Evolutionary conservation across 805 yeast species (phyloP), one percentile per base, ranked within the genome.

Genomic region (Candida maltosa): DNA sequence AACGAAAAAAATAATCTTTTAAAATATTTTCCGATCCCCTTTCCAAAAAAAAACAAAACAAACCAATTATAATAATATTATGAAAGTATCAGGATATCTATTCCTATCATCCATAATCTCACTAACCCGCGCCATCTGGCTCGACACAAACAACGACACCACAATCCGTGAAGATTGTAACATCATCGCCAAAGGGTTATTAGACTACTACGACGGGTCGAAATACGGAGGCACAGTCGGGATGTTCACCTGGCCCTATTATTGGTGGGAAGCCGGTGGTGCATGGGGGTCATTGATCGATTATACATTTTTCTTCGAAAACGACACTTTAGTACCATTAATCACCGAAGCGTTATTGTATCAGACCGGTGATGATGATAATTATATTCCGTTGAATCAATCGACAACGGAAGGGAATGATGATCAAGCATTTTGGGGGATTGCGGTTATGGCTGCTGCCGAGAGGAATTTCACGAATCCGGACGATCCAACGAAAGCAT

Each of bases 181-280:
- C 0, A 57, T 76, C 30, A 65, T 88, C 14, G 79, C 80, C 2
- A 56, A 69, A 29, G 96, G 96, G 43, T 63, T 87, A 37, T 69
- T 88, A 68, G 89, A 86, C 63, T 88, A 88, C 58, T 88, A 88
- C 52, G 78, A 73, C 11, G 91, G 94, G 26, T 50, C 56, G 42
- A 56, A 70, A 23, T 57, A 69, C 28, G 97, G 96, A 23, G 83
- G 89, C 6, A 75, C 88, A 4, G 68, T 85, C 18, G 98, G 97
- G 28, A 80, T 84, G 88, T 89, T 93, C 58, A 67, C 80, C 9
- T 65, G 70, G 52, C 97, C 97, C 0, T 89, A 91, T 70, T 91
- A 91, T 70, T 91, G 97, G 98, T 89, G 97, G 97, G 87, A 88
- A 64, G 95, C 97, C 7, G 97, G 97, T 46, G 95, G 89, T 41